These are phyloP conservation scores for Candida ulmi DNA, from an alignment of 805 yeast genomes.

Conservation along the genomic window DNA sequence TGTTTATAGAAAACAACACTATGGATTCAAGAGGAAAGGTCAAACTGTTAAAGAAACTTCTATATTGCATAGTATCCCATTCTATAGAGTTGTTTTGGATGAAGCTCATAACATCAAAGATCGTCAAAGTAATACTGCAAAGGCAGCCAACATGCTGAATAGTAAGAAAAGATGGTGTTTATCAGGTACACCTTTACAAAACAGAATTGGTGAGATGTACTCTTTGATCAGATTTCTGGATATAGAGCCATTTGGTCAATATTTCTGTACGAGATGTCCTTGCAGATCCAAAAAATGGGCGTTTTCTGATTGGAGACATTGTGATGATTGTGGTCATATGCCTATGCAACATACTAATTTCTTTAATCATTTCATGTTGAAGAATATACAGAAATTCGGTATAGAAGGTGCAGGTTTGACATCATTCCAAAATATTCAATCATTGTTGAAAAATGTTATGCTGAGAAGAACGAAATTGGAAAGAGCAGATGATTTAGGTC, in stretches of 20 bases:
- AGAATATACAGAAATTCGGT: constrained; percentile 85
- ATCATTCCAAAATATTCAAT: constrained; percentile 73
- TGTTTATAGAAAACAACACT: constrained; percentile 71
- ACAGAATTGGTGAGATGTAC: constrained; percentile 93
- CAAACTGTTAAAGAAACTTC: constrained; percentile 71
- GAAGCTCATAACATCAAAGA: constrained; percentile 98
- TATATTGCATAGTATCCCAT: constrained; percentile 64
- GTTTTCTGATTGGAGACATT: constrained; percentile 75
- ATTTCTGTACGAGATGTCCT: constrained; percentile 90
- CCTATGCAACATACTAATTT: constrained; percentile 95
- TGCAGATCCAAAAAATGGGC: constrained; percentile 82
- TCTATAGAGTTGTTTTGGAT: constrained; percentile 84
- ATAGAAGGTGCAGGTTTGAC: constrained; percentile 74
- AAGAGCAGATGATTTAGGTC: constrained; percentile 94
- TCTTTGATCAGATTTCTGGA: constrained; percentile 82
- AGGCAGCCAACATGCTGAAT: constrained; percentile 73
- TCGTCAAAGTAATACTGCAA: constrained; percentile 87
- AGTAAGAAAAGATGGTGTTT: constrained; percentile 85
- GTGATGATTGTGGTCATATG: constrained; percentile 83
- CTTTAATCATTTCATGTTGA: constrained; percentile 92
- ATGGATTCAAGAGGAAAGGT: constrained; percentile 75
- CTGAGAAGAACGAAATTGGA: constrained; percentile 91
- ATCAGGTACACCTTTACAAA: constrained; percentile 95
- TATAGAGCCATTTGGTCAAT: constrained; percentile 79
- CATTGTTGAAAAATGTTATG: constrained; percentile 76